Base-by-base conservation (phyloP, 2,329 filamentous ascomycete genomes). In the Grosmannia serpens region DNA sequence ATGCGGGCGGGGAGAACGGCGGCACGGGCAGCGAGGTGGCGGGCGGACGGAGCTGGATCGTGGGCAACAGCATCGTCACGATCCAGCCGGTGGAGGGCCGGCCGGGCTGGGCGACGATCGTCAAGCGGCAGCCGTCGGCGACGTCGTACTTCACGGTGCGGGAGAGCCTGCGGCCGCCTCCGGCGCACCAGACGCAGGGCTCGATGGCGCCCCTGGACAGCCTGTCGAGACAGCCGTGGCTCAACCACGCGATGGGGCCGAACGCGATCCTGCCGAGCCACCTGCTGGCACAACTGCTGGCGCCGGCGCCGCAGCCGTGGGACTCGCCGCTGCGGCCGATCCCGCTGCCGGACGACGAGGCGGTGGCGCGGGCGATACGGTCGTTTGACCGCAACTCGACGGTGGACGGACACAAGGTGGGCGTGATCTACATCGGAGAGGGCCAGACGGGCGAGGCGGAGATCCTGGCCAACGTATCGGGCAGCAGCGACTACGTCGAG, bases 391-490 rank as follows among this genome's bases (percentile, higher is more conserved):
- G 86, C 35, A 95, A 84, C 63, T 87, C 92, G 44, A 91, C 90
- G 10, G 86, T 99, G 5, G 94, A 99, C 70, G 91, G 91, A 8
- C 91, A 97, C 77, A 96, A 96, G 71, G 87, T 96, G 49, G 94
- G 94, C 20, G 87, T 99, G 26, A 85, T 99, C 47, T 99, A 96
- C 70, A 87, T 97, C 62, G 91, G 88, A 57, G 86, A 95, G 65
- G 87, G 87, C 8, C 94, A 99, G 71, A 89, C 82, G 0, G 74
- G 85, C 1, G 94, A 97, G 70, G 75, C 78, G 0, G 89, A 95
- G 58, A 96, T 97, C 41, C 79, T 99, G 31, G 82, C 87, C 65
- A 99, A 99, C 64, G 84, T 88, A 4, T 85, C 84, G 33, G 94
- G 94, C 29, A 95, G 90, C 63, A 82, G 84, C 51, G 91, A 96